phyloP scores from a whole-genome alignment of 768 basidiomycete genomes.

The Trametes sanguinea region DNA sequence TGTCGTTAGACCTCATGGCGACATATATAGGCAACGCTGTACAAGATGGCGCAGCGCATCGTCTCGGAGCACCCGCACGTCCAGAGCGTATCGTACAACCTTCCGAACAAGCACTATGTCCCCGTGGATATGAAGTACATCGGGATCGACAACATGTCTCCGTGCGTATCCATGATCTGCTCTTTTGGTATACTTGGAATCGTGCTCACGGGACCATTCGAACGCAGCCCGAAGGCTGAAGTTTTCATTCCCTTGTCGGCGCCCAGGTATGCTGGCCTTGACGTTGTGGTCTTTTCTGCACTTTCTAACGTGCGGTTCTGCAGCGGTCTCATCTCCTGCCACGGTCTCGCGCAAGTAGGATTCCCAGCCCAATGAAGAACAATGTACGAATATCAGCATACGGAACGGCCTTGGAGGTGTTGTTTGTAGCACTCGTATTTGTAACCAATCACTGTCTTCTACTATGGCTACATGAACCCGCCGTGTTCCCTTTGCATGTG shows the following conservation, averaged over 20 bases:
- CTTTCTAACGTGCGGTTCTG: neutral
- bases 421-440: too few species aligned
- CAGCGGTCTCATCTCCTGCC: constrained; percentile 64
- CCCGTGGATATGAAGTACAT: constrained; percentile 82
- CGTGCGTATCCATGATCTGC: constrained; percentile 40
- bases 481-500: constrained; percentile 38
- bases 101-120: constrained; percentile 96
- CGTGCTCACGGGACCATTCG: neutral
- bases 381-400: too few species aligned
- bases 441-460: too few species aligned
- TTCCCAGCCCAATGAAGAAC: too few species aligned
- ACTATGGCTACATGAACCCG: constrained; percentile 8
- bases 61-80: constrained; percentile 65
- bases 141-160: constrained; percentile 67
- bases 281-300: neutral
- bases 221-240: constrained; percentile 67
- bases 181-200: neutral
- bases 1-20: neutral
- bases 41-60: constrained; percentile 81
- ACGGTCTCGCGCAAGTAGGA: constrained; percentile 41
- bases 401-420: too few species aligned
- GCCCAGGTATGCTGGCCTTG: constrained; percentile 62
- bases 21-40: constrained; percentile 77
- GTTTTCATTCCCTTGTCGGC: constrained; percentile 85
- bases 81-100: constrained; percentile 61